A percentile compares a stretch with the other conserved stretches of the same genome.
Conservation (phyloP, 176 grass and related monocot species). For the Carex littledalei region DNA sequence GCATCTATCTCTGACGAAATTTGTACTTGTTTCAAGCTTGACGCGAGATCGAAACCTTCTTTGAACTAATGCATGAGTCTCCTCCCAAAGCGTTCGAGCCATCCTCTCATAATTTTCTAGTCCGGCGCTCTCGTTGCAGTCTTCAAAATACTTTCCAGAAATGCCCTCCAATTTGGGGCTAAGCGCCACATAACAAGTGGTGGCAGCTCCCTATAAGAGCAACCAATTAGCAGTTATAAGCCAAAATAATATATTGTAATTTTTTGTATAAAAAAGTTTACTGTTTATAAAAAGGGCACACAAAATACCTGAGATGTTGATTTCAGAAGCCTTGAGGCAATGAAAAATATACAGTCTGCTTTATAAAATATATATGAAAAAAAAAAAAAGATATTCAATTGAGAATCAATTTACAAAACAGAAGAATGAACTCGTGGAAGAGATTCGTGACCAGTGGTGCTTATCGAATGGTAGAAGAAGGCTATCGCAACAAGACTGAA, state of each 20-base stretch:
- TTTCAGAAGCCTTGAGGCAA: slow-evolving; percentile 37
- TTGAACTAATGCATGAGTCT: neutral
- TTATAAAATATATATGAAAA: neutral
- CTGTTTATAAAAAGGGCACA: neutral
- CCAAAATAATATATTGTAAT: neutral
- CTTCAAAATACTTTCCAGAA: slow-evolving; percentile 38
- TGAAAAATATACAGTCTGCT: slow-evolving; percentile 41
- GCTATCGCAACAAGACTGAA: too few species aligned
- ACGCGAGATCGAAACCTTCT: neutral
- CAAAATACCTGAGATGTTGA: slow-evolving; percentile 25
- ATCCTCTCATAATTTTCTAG: neutral
- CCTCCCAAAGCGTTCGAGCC: neutral
- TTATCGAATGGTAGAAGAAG: too few species aligned
- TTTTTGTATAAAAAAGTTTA: neutral
- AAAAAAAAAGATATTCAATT: neutral
- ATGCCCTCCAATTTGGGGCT: slow-evolving; percentile 18
- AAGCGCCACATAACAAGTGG: slow-evolving; percentile 31
- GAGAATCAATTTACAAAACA: neutral
- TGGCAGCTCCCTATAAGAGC: slow-evolving; percentile 28
- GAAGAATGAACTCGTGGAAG: too few species aligned
- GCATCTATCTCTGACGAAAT: neutral
- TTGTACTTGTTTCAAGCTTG: neutral
- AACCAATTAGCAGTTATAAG: neutral
- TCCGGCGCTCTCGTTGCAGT: slow-evolving; percentile 31
- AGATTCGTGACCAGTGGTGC: too few species aligned